Conservation (phyloP, 106 monocot species). For the Acorus gramineus region DNA sequence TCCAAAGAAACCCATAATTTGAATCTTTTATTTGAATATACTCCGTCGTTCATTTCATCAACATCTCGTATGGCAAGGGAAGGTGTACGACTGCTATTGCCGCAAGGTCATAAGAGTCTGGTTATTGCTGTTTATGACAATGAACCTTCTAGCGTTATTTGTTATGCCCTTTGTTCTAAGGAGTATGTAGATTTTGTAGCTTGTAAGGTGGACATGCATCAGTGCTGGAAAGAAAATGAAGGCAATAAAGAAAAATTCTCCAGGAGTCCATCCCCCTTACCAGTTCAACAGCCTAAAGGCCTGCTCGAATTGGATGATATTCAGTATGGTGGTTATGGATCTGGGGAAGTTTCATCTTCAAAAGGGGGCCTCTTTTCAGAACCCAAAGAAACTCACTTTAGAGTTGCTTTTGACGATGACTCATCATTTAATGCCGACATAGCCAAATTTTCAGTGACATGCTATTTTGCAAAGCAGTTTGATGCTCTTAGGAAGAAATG, state of each 20-base stretch:
- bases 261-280: not conserved
- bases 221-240: conserved; percentile 3
- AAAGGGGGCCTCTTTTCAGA: conserved; percentile 14
- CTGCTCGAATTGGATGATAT: conserved; percentile 9
- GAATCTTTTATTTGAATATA: conserved; percentile 24
- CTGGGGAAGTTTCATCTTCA: conserved; percentile 17
- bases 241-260: not conserved
- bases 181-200: conserved; percentile 51
- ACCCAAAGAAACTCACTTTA: conserved; percentile 48
- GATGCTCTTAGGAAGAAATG: no score
- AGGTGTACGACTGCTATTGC: conserved; percentile 53
- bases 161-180: conserved; percentile 53
- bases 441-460: conserved; percentile 45
- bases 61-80: conserved; percentile 26
- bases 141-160: conserved; percentile 68
- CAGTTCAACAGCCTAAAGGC: conserved; percentile 1
- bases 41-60: conserved; percentile 38
- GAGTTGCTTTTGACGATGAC: conserved; percentile 58
- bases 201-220: conserved; percentile 11
- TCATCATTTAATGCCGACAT: conserved; percentile 46
- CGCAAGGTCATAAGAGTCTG: conserved; percentile 27
- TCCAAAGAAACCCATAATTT: conserved; percentile 33
- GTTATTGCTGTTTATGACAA: conserved; percentile 72
- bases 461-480: no score
- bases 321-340: conserved; percentile 5